phyloP scores from a whole-genome alignment of 148 eudicot species.

The Rhododendron ferrugineum region DNA sequence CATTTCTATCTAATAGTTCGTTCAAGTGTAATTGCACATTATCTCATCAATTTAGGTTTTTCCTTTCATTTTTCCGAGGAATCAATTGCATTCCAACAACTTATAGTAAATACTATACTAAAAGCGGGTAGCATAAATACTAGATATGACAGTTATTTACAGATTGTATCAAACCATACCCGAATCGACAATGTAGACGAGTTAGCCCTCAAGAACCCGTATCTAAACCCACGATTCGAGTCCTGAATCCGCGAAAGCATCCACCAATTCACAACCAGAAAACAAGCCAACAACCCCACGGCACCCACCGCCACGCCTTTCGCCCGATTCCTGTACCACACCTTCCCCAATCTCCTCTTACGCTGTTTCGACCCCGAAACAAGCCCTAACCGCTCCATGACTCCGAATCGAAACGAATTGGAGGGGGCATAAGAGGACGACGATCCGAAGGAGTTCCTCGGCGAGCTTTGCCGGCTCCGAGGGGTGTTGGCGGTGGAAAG shows the following conservation, averaged over 20 bases:
- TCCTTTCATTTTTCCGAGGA: not conserved
- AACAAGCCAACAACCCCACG: constrained; percentile 45
- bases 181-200: constrained; percentile 34
- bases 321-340: constrained; percentile 26
- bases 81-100: not conserved
- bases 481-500: not conserved
- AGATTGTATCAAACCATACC: constrained; percentile 28
- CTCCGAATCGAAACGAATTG: not conserved
- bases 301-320: constrained; percentile 30
- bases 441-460: not conserved
- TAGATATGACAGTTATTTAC: not conserved
- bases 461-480: not conserved
- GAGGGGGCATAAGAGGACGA: not conserved
- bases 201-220: constrained; percentile 23
- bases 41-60: not conserved
- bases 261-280: constrained; percentile 67
- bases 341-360: constrained; percentile 25
- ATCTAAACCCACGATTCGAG: constrained; percentile 22
- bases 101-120: not conserved
- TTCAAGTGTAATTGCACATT: not conserved
- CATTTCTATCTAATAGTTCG: not conserved
- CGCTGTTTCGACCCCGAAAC: constrained; percentile 7
- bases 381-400: constrained; percentile 7
- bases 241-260: constrained; percentile 66
- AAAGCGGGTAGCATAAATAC: not conserved